Conservation (phyloP, 2,329 filamentous ascomycete species). For the Trichoderma asperellum region DNA sequence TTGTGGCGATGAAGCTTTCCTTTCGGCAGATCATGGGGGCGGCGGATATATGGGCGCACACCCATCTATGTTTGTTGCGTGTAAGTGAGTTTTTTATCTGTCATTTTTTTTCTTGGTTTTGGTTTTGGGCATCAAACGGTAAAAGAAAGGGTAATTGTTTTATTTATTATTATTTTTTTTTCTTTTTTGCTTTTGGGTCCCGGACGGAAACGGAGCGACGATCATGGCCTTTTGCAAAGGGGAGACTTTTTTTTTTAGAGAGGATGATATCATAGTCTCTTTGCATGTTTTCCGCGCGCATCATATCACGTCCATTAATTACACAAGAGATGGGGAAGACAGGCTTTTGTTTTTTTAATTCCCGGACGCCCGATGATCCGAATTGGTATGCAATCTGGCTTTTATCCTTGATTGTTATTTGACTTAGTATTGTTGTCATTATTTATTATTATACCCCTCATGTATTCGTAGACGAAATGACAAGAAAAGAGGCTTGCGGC, state of each 20-base stretch:
- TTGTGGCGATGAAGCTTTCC: slow-evolving; percentile 1
- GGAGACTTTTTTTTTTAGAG: not conserved
- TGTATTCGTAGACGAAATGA: not conserved
- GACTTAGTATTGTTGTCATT: too few relatives aligned
- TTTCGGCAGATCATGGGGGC: not conserved
- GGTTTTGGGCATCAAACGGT: too few relatives aligned
- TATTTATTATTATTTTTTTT: too few relatives aligned
- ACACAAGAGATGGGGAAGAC: too few relatives aligned
- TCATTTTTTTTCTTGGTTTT: not conserved
- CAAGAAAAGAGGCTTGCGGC: not conserved
- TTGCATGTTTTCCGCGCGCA: not conserved
- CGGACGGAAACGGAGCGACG: too few relatives aligned
- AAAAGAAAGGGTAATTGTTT: too few relatives aligned
- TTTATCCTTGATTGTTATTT: not conserved
- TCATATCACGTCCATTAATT: too few relatives aligned
- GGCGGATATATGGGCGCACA: not conserved
- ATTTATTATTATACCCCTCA: not conserved
- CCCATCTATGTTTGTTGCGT: too few relatives aligned
- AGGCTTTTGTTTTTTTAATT: too few relatives aligned
- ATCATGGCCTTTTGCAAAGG: not conserved
- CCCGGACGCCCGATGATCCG: not conserved
- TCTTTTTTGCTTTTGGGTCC: too few relatives aligned
- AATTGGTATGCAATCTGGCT: not conserved
- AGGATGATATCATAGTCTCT: not conserved
- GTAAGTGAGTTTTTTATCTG: too few relatives aligned